phyloP scores from a whole-genome alignment of 192 early-diverging fungal genomes.

The Rhizophagus sp. region DNA sequence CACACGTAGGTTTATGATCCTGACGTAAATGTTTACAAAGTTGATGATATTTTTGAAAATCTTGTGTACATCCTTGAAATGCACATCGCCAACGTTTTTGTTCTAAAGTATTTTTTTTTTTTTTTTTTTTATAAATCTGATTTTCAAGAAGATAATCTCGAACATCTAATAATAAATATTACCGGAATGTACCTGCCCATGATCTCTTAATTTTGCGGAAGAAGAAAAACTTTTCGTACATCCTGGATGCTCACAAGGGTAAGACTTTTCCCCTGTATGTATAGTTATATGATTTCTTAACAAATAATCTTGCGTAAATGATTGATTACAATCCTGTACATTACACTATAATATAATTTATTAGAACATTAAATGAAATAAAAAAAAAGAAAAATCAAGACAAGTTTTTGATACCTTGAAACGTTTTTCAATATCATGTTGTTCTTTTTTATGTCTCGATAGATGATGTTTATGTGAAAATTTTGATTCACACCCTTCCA shows the following conservation, averaged over 20 bases:
- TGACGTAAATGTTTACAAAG: slow-evolving; percentile 11
- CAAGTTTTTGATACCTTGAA: background rate
- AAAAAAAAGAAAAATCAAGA: background rate
- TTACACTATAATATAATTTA: background rate
- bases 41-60: slow-evolving; percentile 11
- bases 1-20: slow-evolving; percentile 18
- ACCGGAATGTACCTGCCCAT: background rate
- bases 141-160: background rate
- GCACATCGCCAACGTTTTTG: slow-evolving; percentile 13
- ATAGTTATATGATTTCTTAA: slow-evolving; percentile 12
- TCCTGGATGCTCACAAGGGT: slow-evolving; percentile 9
- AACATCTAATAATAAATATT: background rate
- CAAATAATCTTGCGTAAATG: slow-evolving; percentile 16
- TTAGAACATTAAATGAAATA: background rate
- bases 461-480: slow-evolving; percentile 9
- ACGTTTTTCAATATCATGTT: slow-evolving; percentile 5
- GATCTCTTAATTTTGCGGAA: background rate
- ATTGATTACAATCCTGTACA: background rate
- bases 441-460: slow-evolving; percentile 13
- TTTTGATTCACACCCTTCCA: slow-evolving; percentile 8
- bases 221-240: slow-evolving; percentile 21
- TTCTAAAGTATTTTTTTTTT: background rate
- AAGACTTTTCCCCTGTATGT: slow-evolving; percentile 11
- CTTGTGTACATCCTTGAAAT: background rate
- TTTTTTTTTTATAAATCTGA: no score